Base-by-base conservation (phyloP, 805 yeast genomes). In the Nakazawaea laoshanensis region DNA sequence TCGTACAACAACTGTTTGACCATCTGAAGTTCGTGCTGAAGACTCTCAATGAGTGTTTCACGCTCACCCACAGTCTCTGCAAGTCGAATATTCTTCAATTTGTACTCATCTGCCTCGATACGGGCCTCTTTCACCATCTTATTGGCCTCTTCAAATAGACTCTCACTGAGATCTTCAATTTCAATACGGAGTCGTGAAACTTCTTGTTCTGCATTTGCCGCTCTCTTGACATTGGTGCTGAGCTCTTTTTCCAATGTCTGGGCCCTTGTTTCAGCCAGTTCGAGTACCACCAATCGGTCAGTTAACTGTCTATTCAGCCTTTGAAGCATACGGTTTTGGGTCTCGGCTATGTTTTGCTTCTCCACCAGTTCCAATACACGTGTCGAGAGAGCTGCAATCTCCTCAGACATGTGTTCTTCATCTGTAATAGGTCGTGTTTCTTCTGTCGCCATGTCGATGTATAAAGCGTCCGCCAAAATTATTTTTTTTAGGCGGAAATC, bases 131-230 rank as follows among this genome's bases (percentile, higher is more conserved):
- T 74, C 5, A 85, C 95, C 84, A 84, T 83, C 31, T 69, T 67
- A 49, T 85, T 85, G 10, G 95, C 95, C 49, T 86, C 92, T 41
- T 74, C 80, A 49, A 85, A 85, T 20, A 85, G 57, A 1, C 87
- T 74, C 2, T 78, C 84, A 1, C 87, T 73, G 29, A 85, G 56
- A 24, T 84, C 94, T 48, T 83, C 92, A 23, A 85, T 81, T 49
- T 85, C 95, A 20, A 66, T 71, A 40, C 78, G 72, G 32, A 85
- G 55, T 37, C 68, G 65, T 29, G 68, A 61, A 12, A 71, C 77
- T 43, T 79, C 83, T 8, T 56, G 59, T 42, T 77, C 80, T 1
- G 85, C 79, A 6, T 52, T 59, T 7, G n/a, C n/a, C n/a, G n/a
- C n/a, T n/a, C n/a, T n/a, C n/a, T n/a, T n/a, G n/a, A n/a, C n/a